Evolutionary conservation across 2,329 filamentous ascomycete genomes (phyloP), one percentile per base, ranked within the genome.

Genomic region (Alternaria ethzedia): DNA sequence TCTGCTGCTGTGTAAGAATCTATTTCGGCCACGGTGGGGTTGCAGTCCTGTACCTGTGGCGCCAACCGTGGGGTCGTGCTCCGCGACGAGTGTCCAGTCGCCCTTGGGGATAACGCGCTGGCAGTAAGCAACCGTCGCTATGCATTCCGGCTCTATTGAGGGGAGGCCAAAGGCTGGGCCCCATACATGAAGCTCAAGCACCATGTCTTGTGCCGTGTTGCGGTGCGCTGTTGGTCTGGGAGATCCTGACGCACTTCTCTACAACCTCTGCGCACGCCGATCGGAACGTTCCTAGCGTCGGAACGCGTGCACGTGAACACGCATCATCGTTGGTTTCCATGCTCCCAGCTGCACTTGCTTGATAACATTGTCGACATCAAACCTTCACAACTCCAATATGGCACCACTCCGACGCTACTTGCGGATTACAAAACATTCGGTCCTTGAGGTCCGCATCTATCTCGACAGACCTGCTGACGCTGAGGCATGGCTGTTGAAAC

Each of bases 401-500:
- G 91, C 94, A 12, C 94, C 94, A 11, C 88, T 97, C 51, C 89
- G 94, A 63, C 89, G 94, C 73, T 97, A 98, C 78, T 86, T 98
- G 59, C 89, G 95, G 56, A 97, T 98, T 72, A 95, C 92, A 59
- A 94, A 95, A 77, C 92, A 93, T 80, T 97, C 95, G 5, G 94
- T 97, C 30, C 87, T 99, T n/a, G 96, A 99, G 85, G 94, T 93
- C 68, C 94, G 94, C 69, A 96, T 99, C 70, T 98, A 98, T 80
- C 89, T 97, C 50, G 95, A 98, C 69, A 94, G 95, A 72, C 96
- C 96, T 0, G 88, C 91, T 12, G 88, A 97, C 64, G 88, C 89
- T 23, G 88, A 93, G 69, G 90, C 90, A 75, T 97, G 96, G 89
- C 88, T 99, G 17, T 87, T 97, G 68, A 91, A 91, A 72, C 86